Evolutionary conservation across 2,329 filamentous ascomycete genomes (phyloP), one percentile per base, ranked within the genome.

Genomic region (Curvularia sp.): DNA sequence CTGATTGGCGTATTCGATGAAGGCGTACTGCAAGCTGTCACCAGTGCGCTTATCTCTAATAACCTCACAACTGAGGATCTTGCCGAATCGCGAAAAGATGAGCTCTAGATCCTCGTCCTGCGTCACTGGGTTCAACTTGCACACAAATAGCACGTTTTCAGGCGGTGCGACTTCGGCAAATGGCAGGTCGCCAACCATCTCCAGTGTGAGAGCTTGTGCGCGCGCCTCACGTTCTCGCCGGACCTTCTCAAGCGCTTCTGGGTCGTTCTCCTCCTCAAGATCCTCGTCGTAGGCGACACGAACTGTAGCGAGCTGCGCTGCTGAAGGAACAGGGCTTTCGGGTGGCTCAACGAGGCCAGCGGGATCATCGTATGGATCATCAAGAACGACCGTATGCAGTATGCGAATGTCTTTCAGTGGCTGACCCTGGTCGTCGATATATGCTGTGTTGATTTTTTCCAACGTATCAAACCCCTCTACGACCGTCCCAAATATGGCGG

Each of bases 121-220:
- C 9, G 95, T 99, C 46, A 99, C 93, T 0, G 95, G 95, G 70
- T 99, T 99, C 42, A 99, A 83, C 77, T 99, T 99, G 88, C 95
- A 99, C 42, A 99, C 93, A 74, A 99, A 99, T 1, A 99, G 83
- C 13, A 99, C 89, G 76, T 99, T 98, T 80, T 99, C 95, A 0
- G 95, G 95, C 4, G 95, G 95, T 70, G 94, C 96, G 68, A 99
- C 93, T 78, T 99, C 95, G 58, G 95, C 95, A 77, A 97, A 99
- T 4, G 95, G 95, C 57, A 99, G 81, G 76, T 99, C 95, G 42
- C 95, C 95, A 79, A 99, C 95, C 88, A 99, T 96, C 80, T 99
- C 95, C 47, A 99, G 84, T 1, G 94, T 98, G 70, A 99, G 81
- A 0, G 95, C 95, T 77, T 98, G 95, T 0, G 94, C 94, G 61